Base-by-base conservation (phyloP, 148 eudicot species). In the Spergularia bocconei region DNA sequence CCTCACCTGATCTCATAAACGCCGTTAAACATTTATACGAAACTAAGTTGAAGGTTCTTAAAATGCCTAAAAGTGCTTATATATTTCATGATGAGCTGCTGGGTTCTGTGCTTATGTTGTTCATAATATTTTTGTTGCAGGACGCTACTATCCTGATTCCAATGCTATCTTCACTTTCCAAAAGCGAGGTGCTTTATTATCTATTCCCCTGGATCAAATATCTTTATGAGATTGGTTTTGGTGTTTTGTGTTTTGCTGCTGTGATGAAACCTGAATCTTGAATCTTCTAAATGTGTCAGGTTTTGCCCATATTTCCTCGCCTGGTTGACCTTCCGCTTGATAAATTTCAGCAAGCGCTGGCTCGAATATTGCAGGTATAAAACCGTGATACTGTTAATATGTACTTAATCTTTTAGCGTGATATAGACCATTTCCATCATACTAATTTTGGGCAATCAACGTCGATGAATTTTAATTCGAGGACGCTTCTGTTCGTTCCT, bases 281-380 rank as follows among this genome's bases (percentile, higher is more conserved):
- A 16, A 82, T 77, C 25, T 14, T 81, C 53, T 29, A 71, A 12
- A 54, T 67, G 17, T 82, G 54, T 63, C 89, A 96, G 99, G 99
- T 96, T 72, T 83, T 96, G 77, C 98, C 94, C 21, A 89, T 96
- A 78, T 96, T 96, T 51, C 97, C 99, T 71, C 94, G 87, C 82
- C 92, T 96, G 64, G 89, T 96, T 53, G 85, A 85, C 62, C 99
- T 96, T 75, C 97, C 98, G 9, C 68, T 88, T 76, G 92, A 90
- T 78, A 90, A 92, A 86, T 92, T 96, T 85, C 99, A 91, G 89
- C 82, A 63, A 72, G 98, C 98, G 4, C 82, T 96, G 74, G 99
- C 93, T 85, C 92, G 86, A 80, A 92, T 96, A 72, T 82, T 96
- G 74, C 99, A 92, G 97, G 99, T 96, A 54, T 57, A 11, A 55